Percentiles rank a stretch among this genome's conserved stretches.
Conservation (phyloP, 352 stramenopile genomes). For the Phytophthora sp. region DNA sequence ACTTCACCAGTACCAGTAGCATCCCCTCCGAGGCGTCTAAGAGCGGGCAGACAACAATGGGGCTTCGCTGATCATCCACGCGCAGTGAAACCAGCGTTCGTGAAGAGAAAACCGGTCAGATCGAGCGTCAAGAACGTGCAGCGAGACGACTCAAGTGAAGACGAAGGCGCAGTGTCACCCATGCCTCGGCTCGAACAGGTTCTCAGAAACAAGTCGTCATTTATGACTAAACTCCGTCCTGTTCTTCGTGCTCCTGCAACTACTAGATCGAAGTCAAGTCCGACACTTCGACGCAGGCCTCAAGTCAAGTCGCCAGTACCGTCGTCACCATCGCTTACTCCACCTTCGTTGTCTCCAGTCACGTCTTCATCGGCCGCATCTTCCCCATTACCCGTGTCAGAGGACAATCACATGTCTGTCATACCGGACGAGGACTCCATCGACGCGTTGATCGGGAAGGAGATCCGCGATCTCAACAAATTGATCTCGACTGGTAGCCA, state of each 20-base stretch:
- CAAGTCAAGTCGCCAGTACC: constrained; percentile 8
- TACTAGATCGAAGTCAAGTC: constrained; percentile 3
- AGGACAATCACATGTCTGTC: constrained; percentile 30
- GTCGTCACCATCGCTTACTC: constrained; percentile 20
- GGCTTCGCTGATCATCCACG: neutral
- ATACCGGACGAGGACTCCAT: constrained; percentile 43
- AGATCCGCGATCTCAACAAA: constrained; percentile 49
- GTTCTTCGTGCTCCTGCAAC: constrained; percentile 1
- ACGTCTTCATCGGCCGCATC: too few species aligned
- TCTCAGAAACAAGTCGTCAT: constrained; percentile 50
- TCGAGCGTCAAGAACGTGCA: neutral
- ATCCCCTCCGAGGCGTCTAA: constrained; percentile 24
- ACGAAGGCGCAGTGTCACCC: constrained; percentile 35
- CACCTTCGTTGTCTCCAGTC: constrained; percentile 35
- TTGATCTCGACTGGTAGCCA: constrained; percentile 45
- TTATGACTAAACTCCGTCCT: constrained; percentile 26
- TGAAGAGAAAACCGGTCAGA: neutral
- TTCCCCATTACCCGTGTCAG: constrained; percentile 29
- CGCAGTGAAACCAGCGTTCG: neutral
- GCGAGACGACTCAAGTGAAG: constrained; percentile 15
- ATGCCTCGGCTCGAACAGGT: constrained; percentile 57
- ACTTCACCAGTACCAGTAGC: constrained; percentile 3
- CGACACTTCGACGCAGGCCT: constrained; percentile 2
- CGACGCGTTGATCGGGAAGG: constrained; percentile 53
- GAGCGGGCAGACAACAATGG: constrained; percentile 14